Conservation (phyloP, 2,329 filamentous ascomycete genomes). For the Cadophora malorum region DNA sequence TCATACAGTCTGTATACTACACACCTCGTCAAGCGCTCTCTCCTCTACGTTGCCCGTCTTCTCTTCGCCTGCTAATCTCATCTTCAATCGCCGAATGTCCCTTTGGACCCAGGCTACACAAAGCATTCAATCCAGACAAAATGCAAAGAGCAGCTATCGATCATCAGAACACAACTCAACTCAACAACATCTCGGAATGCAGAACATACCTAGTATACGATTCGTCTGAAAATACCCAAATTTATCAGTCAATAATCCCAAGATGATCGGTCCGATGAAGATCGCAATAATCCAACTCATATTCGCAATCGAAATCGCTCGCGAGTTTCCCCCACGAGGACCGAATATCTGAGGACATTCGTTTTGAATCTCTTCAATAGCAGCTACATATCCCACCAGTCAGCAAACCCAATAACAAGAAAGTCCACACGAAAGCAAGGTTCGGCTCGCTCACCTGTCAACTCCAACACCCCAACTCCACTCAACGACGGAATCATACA, state of each 20-base stretch:
- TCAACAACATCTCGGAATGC: neutral
- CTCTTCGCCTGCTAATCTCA: neutral
- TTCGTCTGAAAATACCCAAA: neutral
- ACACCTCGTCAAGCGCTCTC: neutral
- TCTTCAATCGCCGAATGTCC: neutral
- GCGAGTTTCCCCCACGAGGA: neutral
- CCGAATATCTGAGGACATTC: conserved; percentile 1
- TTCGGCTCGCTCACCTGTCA: neutral
- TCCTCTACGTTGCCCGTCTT: neutral
- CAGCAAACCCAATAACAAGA: neutral
- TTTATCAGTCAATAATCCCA: neutral
- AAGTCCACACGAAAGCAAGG: neutral
- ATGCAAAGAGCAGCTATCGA: neutral
- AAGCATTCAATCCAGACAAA: neutral
- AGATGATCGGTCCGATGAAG: neutral
- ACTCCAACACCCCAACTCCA: neutral
- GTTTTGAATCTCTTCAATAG: neutral
- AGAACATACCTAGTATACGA: neutral
- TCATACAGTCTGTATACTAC: neutral
- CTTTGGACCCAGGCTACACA: neutral
- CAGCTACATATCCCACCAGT: neutral
- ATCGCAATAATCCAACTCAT: neutral
- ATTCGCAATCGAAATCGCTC: neutral
- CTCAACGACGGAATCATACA: neutral
- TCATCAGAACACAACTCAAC: neutral